Base-by-base conservation (phyloP, 495 filamentous ascomycete genomes). In the Parachaetomium inaequale region DNA sequence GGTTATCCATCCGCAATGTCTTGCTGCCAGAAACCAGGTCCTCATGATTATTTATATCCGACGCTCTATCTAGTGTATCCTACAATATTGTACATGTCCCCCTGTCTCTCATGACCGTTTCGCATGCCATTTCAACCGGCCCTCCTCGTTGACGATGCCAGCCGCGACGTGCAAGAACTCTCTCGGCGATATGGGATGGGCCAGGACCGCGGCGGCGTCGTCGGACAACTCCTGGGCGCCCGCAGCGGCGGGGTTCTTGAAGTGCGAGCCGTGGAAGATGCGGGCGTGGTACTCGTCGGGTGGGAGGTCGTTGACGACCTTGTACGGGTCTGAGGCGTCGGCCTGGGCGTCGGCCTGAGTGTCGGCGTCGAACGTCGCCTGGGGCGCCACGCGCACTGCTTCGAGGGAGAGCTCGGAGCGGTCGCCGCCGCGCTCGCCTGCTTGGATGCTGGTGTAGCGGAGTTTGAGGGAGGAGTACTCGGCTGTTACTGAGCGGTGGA, bases 401-500 rank as follows among this genome's bases (percentile, higher is more conserved):
- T 78, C 72, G 11, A 85, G 69, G 3, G 58, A 70, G 7, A 84
- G 53, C 66, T 84, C 78, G 17, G 74, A 61, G 15, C 76, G 60
- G 11, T 65, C 69, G 5, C 77, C 78, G 12, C 75, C 75, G 19
- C 73, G 70, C 55, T 70, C 72, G 0, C 81, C 80, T 15, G 64
- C 76, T 32, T 83, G 75, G 55, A 79, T 72, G 61, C 65, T 73
- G 0, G 73, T 76, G 72, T 81, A 84, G 0, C 66, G 62, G 17
- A 83, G 55, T 6, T 56, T 68, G 70, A 76, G 77, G 26, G 69
- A 71, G 1, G 70, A 54, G 66, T 71, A 78, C 5, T 68, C 64
- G 28, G 78, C 63, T 1, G 70, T 60, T 23, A 79, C 62, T 46
- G 67, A 65, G 26, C 72, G 72, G 8, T 74, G 72, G 8, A 79